A percentile compares a stretch with the other conserved stretches of the same genome.
phyloP scores from a whole-genome alignment of 2,329 filamentous ascomycete species.

The Diaporthe ampelina region DNA sequence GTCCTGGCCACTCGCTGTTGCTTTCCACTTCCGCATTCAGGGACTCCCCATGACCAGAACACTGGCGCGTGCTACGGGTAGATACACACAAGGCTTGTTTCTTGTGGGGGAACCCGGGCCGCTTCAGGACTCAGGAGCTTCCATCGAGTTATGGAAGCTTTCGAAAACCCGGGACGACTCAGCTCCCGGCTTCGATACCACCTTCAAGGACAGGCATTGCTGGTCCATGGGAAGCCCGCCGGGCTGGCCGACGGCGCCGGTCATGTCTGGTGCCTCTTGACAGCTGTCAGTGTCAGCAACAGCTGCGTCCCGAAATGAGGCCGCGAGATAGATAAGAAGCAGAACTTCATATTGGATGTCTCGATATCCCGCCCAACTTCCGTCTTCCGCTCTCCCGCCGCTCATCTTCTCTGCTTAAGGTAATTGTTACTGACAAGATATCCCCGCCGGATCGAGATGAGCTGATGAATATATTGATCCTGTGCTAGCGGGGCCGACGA shows the following conservation, averaged over 20 bases:
- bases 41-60: slow-evolving; percentile 3
- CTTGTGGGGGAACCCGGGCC: slow-evolving; percentile 4
- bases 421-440: not conserved
- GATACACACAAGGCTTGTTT: slow-evolving; percentile 15
- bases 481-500: not conserved
- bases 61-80: not conserved
- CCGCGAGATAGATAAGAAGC: not conserved
- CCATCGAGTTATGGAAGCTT: slow-evolving; percentile 23
- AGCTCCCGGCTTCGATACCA: slow-evolving; percentile 24
- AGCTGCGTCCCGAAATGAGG: not conserved
- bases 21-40: not conserved
- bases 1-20: not conserved
- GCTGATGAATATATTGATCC: slow-evolving; percentile 1
- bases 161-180: slow-evolving; percentile 2
- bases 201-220: slow-evolving; percentile 19
- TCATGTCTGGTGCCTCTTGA: not conserved
- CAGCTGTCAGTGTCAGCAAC: slow-evolving; percentile 10
- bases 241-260: slow-evolving; percentile 17
- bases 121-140: slow-evolving; percentile 6
- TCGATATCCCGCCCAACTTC: not conserved
- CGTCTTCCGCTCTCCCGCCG: slow-evolving; percentile 3
- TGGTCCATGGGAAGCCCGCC: slow-evolving; percentile 3
- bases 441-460: slow-evolving; percentile 21
- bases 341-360: not conserved
- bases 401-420: not conserved